phyloP scores from a whole-genome alignment of 306 rosid species.

The Quercus gilva region DNA sequence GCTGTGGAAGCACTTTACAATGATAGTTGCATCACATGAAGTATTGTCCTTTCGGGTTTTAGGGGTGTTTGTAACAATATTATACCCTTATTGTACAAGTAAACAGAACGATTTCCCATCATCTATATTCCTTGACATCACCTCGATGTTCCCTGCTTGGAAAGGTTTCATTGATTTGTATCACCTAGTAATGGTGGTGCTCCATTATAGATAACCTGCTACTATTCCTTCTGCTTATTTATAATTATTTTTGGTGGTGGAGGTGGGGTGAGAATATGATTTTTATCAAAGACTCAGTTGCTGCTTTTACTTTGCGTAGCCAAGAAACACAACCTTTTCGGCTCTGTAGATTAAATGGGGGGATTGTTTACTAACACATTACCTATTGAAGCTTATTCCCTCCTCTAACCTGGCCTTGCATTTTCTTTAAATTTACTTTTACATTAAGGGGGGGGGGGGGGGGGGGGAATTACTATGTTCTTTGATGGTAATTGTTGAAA shows the following conservation, averaged over 20 bases:
- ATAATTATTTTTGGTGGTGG: no score
- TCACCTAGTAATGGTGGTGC: neutral
- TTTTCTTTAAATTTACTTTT: no score
- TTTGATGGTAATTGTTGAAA: no score
- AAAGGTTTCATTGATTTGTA: neutral
- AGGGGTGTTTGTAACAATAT: neutral
- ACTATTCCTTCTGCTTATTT: no score
- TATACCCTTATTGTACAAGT: neutral
- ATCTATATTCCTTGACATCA: neutral
- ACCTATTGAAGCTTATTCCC: no score
- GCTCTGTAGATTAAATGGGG: no score
- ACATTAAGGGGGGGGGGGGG: no score
- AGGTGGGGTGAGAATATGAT: no score
- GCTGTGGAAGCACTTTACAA: neutral
- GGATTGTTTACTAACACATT: no score
- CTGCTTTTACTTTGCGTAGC: neutral
- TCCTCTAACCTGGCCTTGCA: no score
- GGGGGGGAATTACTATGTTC: no score
- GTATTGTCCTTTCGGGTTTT: neutral
- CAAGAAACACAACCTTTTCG: no score
- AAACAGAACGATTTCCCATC: neutral
- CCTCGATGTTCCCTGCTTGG: neutral
- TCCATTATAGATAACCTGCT: neutral
- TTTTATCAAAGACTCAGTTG: neutral
- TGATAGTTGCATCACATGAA: neutral